These are phyloP conservation scores for Xylariaceae sp. DNA, from an alignment of 2,329 filamentous ascomycete genomes.

Conservation along the genomic window DNA sequence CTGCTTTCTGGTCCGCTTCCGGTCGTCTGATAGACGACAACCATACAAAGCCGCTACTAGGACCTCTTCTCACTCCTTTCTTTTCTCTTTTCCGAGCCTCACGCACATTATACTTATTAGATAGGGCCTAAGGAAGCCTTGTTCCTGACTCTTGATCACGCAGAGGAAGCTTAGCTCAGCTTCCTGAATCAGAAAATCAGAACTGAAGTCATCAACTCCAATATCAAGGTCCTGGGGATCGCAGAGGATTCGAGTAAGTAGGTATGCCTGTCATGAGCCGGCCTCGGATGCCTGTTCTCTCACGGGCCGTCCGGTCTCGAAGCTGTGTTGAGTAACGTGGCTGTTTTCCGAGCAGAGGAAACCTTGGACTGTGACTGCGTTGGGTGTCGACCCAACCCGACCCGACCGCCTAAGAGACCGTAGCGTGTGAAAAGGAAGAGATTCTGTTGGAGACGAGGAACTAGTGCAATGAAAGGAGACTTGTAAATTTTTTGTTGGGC, in stretches of 20 bases:
- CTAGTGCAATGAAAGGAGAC: too few relatives aligned
- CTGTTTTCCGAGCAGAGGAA: too few relatives aligned
- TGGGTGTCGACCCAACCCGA: too few relatives aligned
- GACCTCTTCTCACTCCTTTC: background rate
- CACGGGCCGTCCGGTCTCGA: background rate
- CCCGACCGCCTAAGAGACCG: too few relatives aligned
- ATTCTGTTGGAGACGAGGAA: too few relatives aligned
- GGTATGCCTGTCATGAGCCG: background rate
- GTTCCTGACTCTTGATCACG: background rate
- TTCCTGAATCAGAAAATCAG: background rate
- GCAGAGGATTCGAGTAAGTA: background rate
- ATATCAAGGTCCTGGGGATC: background rate
- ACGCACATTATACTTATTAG: too few relatives aligned
- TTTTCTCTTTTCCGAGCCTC: too few relatives aligned
- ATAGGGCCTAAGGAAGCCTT: too few relatives aligned
- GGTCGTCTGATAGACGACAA: background rate
- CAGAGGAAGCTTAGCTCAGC: background rate
- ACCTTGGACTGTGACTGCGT: too few relatives aligned
- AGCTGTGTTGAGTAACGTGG: background rate
- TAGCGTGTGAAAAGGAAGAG: too few relatives aligned
- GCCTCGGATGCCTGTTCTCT: background rate
- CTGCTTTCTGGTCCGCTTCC: constrained; percentile 2
- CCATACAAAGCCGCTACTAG: background rate
- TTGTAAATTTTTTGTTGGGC: too few relatives aligned
- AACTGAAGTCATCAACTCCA: background rate